Conservation (phyloP, 192 early-diverging fungal genomes). For the Podila clonocystis region DNA sequence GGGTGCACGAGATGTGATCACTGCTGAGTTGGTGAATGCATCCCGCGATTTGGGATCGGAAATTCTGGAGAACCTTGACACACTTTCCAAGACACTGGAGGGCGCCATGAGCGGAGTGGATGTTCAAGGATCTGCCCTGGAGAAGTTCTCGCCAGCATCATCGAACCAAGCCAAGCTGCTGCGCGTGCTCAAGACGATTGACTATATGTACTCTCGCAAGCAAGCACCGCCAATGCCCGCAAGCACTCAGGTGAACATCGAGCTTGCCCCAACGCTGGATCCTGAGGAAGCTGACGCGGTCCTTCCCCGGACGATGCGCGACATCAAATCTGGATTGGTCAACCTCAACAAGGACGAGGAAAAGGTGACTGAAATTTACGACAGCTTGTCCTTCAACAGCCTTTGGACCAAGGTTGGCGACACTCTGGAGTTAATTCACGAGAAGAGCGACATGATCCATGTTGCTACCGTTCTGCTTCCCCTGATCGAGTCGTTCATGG, state of each 20-base stretch:
- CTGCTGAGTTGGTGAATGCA: slow-evolving; percentile 78
- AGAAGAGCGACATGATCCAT: slow-evolving; percentile 84
- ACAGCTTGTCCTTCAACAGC: slow-evolving; percentile 61
- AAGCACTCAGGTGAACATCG: slow-evolving; percentile 55
- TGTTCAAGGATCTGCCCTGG: slow-evolving; percentile 77
- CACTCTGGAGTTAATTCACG: slow-evolving; percentile 76
- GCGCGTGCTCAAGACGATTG: slow-evolving; percentile 93
- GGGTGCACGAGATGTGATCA: slow-evolving; percentile 78
- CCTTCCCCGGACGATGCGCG: slow-evolving; percentile 51
- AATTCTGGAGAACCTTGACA: slow-evolving; percentile 75
- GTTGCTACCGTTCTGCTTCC: slow-evolving; percentile 94
- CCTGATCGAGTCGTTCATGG: slow-evolving; percentile 97
- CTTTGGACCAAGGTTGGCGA: slow-evolving; percentile 85
- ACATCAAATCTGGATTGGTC: slow-evolving; percentile 27
- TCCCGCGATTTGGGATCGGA: slow-evolving; percentile 74
- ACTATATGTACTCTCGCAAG: slow-evolving; percentile 81
- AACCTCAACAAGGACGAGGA: slow-evolving; percentile 59
- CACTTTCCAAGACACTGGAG: slow-evolving; percentile 69
- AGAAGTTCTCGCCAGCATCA: slow-evolving; percentile 85
- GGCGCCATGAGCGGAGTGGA: slow-evolving; percentile 68
- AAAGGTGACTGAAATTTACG: slow-evolving; percentile 59
- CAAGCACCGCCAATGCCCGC: slow-evolving; percentile 47
- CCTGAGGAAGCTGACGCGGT: slow-evolving; percentile 52
- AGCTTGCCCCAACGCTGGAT: slow-evolving; percentile 54
- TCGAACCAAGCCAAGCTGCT: slow-evolving; percentile 92